These are phyloP conservation scores for Fraxinus sp. DNA, from an alignment of 305 asterid species.

Conservation along the genomic window DNA sequence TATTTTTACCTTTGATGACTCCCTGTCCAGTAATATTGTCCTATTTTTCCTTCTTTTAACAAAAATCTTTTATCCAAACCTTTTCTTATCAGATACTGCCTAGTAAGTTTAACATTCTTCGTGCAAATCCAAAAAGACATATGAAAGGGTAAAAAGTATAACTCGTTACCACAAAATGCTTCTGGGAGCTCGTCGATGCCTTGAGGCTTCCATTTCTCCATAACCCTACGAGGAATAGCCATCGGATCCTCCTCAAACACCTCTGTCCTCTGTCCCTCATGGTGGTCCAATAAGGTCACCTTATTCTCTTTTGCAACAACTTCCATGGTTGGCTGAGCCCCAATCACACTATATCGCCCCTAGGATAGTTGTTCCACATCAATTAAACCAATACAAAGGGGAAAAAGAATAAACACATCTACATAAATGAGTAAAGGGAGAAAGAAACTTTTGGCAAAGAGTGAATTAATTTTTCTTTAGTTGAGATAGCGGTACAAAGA, in stretches of 20 bases:
- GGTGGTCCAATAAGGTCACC: slow-evolving; percentile 86
- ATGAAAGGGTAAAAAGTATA: neutral
- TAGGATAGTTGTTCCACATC: slow-evolving; percentile 39
- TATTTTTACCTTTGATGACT: neutral
- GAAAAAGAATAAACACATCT: slow-evolving; percentile 2
- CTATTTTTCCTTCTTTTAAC: neutral
- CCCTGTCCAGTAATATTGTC: neutral
- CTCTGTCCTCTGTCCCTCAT: slow-evolving; percentile 50
- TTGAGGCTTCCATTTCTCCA: slow-evolving; percentile 94
- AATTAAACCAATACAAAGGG: slow-evolving; percentile 24
- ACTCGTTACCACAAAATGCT: slow-evolving; percentile 76
- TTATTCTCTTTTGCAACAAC: slow-evolving; percentile 78
- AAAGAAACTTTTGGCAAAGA: slow-evolving; percentile 3
- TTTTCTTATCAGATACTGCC: neutral
- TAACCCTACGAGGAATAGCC: slow-evolving; percentile 74
- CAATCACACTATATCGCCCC: slow-evolving; percentile 96
- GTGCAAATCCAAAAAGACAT: neutral
- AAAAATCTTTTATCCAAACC: neutral
- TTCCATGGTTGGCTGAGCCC: slow-evolving; percentile 98
- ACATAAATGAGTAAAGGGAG: neutral
- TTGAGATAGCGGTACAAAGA: neutral
- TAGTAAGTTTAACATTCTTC: neutral
- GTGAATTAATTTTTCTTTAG: neutral
- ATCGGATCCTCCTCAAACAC: slow-evolving; percentile 86
- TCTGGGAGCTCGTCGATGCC: slow-evolving; percentile 91